A percentile compares a stretch with the other conserved stretches of the same genome.
phyloP scores from a whole-genome alignment of 1,139 yeast species.

The Yamadazyma diospyri region DNA sequence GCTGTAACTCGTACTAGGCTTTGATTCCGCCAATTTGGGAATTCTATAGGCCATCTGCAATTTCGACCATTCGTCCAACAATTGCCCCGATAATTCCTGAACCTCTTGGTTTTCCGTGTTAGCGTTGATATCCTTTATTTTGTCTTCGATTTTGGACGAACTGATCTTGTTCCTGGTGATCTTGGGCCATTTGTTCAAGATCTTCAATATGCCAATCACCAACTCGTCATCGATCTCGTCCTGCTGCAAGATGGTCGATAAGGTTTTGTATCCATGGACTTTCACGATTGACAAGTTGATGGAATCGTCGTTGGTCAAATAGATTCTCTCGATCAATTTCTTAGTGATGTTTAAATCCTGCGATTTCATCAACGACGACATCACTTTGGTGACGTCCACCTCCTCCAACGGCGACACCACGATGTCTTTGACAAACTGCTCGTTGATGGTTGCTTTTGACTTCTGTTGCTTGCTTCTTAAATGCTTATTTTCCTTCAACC shows the following conservation, averaged over 20 bases:
- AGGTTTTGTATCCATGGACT: conserved; percentile 84
- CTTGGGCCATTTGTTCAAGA: conserved; percentile 73
- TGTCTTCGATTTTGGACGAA: conserved; percentile 72
- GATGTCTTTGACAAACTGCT: conserved; percentile 59
- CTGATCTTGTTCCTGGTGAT: conserved; percentile 78
- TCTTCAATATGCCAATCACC: conserved; percentile 46
- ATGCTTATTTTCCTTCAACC: conserved; percentile 59
- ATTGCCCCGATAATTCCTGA: conserved; percentile 31
- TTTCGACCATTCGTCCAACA: conserved; percentile 68
- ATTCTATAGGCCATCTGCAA: conserved; percentile 83
- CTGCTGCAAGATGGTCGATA: conserved; percentile 51
- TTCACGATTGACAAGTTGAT: conserved; percentile 62
- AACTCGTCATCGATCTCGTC: conserved; percentile 40
- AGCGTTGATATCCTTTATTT: conserved; percentile 45
- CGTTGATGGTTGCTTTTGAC: conserved; percentile 60
- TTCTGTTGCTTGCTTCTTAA: conserved; percentile 45
- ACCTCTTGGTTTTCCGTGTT: conserved; percentile 31
- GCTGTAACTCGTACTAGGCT: conserved; percentile 11
- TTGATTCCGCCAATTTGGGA: conserved; percentile 40
- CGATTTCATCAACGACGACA: conserved; percentile 76
- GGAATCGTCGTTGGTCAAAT: conserved; percentile 50
- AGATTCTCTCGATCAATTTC: conserved; percentile 67
- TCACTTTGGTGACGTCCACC: conserved; percentile 71
- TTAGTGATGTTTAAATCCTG: conserved; percentile 66
- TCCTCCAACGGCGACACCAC: conserved; percentile 50